phyloP scores from a whole-genome alignment of 495 filamentous ascomycete genomes.

The Hypoxylon perforatum region DNA sequence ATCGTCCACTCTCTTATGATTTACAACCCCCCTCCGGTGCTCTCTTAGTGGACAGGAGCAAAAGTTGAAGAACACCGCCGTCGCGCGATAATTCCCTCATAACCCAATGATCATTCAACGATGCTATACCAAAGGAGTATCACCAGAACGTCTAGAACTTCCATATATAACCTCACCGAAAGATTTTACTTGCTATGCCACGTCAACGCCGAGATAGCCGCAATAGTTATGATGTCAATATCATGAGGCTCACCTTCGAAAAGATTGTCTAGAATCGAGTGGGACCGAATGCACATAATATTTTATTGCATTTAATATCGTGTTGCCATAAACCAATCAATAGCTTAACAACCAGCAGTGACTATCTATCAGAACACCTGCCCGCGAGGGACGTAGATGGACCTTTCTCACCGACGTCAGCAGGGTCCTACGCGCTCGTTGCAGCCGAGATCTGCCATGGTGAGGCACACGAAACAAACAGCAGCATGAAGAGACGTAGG shows the following conservation, averaged over 20 bases:
- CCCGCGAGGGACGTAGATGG: slow-evolving; percentile 14
- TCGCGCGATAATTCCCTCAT: slow-evolving; percentile 17
- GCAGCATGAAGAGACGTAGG: slow-evolving; percentile 29
- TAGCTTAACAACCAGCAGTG: slow-evolving; percentile 1
- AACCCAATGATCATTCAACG: slow-evolving; percentile 12
- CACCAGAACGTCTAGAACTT: slow-evolving; percentile 4
- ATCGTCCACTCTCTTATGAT: slow-evolving; percentile 15
- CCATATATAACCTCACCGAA: slow-evolving; percentile 28
- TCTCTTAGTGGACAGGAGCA: slow-evolving; percentile 1
- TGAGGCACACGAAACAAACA: slow-evolving; percentile 41
- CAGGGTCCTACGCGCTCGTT: slow-evolving; percentile 17
- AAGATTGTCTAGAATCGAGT: slow-evolving; percentile 1
- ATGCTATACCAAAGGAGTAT: slow-evolving; percentile 4
- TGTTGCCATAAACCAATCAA: slow-evolving; percentile 9
- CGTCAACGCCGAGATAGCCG: slow-evolving; percentile 3
- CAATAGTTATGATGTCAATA: slow-evolving; percentile 21
- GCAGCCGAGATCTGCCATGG: slow-evolving; percentile 27
- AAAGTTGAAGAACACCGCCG: slow-evolving; percentile 11
- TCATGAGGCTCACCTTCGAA: background rate
- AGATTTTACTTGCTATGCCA: background rate
- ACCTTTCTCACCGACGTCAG: slow-evolving; percentile 14
- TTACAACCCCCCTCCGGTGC: slow-evolving; percentile 5
- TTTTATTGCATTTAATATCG: slow-evolving; percentile 9
- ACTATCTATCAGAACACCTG: slow-evolving; percentile 13
- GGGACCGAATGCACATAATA: slow-evolving; percentile 2